Conservation (phyloP, 106 monocot species). For the Cymbidium sinense region DNA sequence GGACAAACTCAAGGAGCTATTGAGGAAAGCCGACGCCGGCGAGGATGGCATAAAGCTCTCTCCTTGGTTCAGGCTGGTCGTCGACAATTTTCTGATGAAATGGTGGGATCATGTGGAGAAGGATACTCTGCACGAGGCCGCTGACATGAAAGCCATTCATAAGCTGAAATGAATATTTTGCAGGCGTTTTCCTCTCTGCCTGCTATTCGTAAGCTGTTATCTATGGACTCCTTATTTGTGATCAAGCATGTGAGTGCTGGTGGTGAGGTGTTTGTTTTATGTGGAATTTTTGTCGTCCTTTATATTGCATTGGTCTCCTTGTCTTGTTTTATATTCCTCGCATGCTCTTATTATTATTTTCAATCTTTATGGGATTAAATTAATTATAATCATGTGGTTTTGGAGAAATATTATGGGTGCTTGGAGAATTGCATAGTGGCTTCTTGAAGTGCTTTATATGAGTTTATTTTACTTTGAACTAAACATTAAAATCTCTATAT, state of each 20-base stretch:
- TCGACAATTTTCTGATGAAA: slow-evolving; percentile 59
- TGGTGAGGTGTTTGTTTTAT: background rate
- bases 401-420: no score
- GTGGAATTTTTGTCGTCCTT: no score
- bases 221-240: background rate
- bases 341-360: no score
- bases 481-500: no score
- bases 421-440: no score
- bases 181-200: background rate
- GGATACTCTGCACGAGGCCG: slow-evolving; percentile 45
- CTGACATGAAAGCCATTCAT: slow-evolving; percentile 69
- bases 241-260: background rate
- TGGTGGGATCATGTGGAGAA: slow-evolving; percentile 78
- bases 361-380: no score
- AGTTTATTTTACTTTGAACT: no score
- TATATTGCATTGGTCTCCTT: no score
- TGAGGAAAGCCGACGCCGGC: slow-evolving; percentile 56
- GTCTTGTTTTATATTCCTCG: no score
- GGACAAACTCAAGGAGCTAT: slow-evolving; percentile 63
- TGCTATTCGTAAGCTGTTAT: no score
- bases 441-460: no score
- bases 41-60: slow-evolving; percentile 56
- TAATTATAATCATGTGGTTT: no score
- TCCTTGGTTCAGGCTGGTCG: slow-evolving; percentile 77
- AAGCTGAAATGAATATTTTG: slow-evolving; percentile 22